phyloP scores from a whole-genome alignment of 2,329 filamentous ascomycete species.

The Purpureocillium takamizusanense region DNA sequence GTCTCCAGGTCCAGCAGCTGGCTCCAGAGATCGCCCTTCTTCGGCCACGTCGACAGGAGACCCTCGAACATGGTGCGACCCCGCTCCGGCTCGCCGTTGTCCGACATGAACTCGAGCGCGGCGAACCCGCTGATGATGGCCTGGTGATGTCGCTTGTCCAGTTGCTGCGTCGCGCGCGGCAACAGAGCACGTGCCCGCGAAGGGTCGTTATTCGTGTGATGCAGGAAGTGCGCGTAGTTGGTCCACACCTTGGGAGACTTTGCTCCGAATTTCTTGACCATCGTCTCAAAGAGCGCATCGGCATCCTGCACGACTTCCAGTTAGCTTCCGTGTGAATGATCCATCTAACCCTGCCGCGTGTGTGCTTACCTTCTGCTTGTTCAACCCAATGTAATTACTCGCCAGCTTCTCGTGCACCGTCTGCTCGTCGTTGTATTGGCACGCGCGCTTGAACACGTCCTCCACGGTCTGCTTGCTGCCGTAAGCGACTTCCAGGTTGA shows the following conservation, averaged over 20 bases:
- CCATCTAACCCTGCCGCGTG: not conserved
- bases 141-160: conserved; percentile 55
- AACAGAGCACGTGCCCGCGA: conserved; percentile 72
- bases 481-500: conserved; percentile 91
- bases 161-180: conserved; percentile 73
- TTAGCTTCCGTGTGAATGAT: not conserved
- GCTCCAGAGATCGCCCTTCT: conserved; percentile 88
- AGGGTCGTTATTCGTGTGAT: conserved; percentile 60
- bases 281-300: conserved; percentile 75
- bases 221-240: conserved; percentile 91
- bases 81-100: conserved; percentile 76
- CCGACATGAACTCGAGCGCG: conserved; percentile 80
- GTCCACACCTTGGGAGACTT: conserved; percentile 74
- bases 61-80: conserved; percentile 93
- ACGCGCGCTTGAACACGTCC: conserved; percentile 82
- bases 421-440: conserved; percentile 85
- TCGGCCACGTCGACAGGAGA: conserved; percentile 74
- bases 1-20: conserved; percentile 82
- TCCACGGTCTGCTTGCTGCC: conserved; percentile 76
- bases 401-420: conserved; percentile 83
- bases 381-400: conserved; percentile 90
- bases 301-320: conserved; percentile 55
- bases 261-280: conserved; percentile 83
- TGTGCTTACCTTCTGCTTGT: conserved; percentile 67
- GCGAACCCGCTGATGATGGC: conserved; percentile 81